These are phyloP conservation scores for Globisporangium radiosum DNA, from an alignment of 352 stramenopile species.

Conservation along the genomic window DNA sequence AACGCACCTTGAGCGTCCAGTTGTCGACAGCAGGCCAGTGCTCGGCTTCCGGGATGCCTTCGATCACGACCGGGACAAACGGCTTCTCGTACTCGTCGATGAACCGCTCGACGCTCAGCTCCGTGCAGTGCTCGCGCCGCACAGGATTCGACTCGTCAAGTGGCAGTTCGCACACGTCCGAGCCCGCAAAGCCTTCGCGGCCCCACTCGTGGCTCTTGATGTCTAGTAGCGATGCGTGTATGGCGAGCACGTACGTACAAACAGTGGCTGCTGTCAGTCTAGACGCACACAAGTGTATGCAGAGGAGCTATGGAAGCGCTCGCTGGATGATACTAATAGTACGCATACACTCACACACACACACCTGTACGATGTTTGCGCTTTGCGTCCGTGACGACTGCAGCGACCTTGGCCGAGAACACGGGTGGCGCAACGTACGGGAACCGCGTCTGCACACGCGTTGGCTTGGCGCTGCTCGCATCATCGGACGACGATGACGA, in stretches of 20 bases:
- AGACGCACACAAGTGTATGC: not conserved
- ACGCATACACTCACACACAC: not conserved
- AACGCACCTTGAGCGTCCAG: constrained; percentile 63
- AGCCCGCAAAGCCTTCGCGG: constrained; percentile 77
- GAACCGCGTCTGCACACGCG: constrained; percentile 27
- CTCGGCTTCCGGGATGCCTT: constrained; percentile 76
- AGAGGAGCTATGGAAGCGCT: not conserved
- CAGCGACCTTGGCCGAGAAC: constrained; percentile 41
- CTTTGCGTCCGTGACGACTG: constrained; percentile 51
- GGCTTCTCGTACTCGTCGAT: constrained; percentile 80
- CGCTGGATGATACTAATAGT: not conserved
- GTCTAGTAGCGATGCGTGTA: constrained; percentile 22
- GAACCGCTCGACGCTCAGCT: constrained; percentile 77
- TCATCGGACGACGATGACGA: constrained; percentile 34
- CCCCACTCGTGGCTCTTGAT: constrained; percentile 60
- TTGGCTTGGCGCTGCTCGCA: constrained; percentile 2
- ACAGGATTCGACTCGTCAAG: constrained; percentile 62
- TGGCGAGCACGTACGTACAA: no score
- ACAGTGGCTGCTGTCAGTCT: no score
- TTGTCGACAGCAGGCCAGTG: constrained; percentile 57
- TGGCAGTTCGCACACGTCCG: constrained; percentile 68
- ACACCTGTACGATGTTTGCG: constrained; percentile 59
- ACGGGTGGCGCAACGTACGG: constrained; percentile 36
- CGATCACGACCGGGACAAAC: constrained; percentile 72
- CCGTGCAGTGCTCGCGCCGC: constrained; percentile 61